phyloP scores from a whole-genome alignment of 306 rosid species.

The Trifolium fragiferum region DNA sequence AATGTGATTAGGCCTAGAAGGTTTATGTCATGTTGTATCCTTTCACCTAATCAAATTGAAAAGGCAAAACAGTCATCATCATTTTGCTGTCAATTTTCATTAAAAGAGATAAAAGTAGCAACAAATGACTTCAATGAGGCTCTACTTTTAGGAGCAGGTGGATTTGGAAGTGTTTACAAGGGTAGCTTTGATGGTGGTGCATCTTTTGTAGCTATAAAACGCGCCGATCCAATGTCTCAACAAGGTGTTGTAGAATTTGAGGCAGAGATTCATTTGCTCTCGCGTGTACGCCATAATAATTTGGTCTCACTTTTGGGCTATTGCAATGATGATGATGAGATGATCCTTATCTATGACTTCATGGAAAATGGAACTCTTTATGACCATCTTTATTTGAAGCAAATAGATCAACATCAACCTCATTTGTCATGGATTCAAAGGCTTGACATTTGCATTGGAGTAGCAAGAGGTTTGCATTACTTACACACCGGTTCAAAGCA shows the following conservation, averaged over 20 bases:
- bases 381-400: slow-evolving; percentile 45
- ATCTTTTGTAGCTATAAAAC: slow-evolving; percentile 47
- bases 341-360: slow-evolving; percentile 52
- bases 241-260: slow-evolving; percentile 51
- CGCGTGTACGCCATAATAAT: slow-evolving; percentile 41
- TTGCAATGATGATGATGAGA: slow-evolving; percentile 58
- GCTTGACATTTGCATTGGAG: slow-evolving; percentile 53
- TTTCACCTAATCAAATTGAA: not conserved
- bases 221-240: slow-evolving; percentile 43
- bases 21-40: slow-evolving; percentile 27
- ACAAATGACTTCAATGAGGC: slow-evolving; percentile 44
- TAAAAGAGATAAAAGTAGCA: slow-evolving; percentile 42
- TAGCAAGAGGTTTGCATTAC: slow-evolving; percentile 50
- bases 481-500: slow-evolving; percentile 50
- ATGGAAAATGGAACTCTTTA: slow-evolving; percentile 45
- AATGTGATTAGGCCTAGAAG: slow-evolving; percentile 19
- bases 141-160: slow-evolving; percentile 42
- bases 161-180: slow-evolving; percentile 50
- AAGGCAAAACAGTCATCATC: slow-evolving; percentile 7
- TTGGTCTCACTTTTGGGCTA: slow-evolving; percentile 47
- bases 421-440: slow-evolving; percentile 52
- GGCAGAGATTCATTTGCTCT: slow-evolving; percentile 48
- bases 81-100: slow-evolving; percentile 17
- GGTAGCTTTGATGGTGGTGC: slow-evolving; percentile 37
- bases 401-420: slow-evolving; percentile 36